Evolutionary conservation across 768 basidiomycete species (phyloP).

Genomic region (Tylopilus subfusipes): DNA sequence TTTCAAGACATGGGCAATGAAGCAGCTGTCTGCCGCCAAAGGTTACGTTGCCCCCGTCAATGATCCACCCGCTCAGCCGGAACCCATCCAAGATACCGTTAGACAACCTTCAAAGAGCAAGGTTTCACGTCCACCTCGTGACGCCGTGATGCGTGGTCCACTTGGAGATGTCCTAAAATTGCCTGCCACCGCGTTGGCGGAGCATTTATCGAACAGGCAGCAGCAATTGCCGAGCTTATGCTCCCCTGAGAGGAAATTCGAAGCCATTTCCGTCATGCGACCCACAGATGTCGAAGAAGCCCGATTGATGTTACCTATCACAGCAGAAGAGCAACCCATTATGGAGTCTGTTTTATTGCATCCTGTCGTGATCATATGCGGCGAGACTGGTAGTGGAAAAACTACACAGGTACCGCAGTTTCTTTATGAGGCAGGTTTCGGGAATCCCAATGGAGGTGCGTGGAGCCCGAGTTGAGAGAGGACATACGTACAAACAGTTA

Average conservation of each 20-base stretch:
- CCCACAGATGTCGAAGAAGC: constrained; percentile 70
- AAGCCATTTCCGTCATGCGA: constrained; percentile 55
- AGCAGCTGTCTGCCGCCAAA: constrained; percentile 61
- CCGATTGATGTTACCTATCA: constrained; percentile 79
- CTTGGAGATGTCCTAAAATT: constrained; percentile 69
- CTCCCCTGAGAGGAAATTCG: constrained; percentile 29
- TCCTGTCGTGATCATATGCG: constrained; percentile 66
- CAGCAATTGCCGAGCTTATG: constrained; percentile 2
- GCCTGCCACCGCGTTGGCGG: constrained; percentile 63
- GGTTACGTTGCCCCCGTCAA: constrained; percentile 27
- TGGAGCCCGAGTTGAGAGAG: constrained; percentile 14
- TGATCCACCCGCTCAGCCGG: constrained; percentile 14
- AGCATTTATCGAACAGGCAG: constrained; percentile 30
- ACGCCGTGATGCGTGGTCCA: constrained; percentile 66
- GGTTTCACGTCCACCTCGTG: constrained; percentile 28
- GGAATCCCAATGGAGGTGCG: constrained; percentile 72
- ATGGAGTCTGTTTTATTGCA: constrained; percentile 89
- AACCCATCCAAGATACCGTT: constrained; percentile 1
- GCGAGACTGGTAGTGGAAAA: constrained; percentile 98
- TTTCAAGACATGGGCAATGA: constrained; percentile 90
- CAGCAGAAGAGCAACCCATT: constrained; percentile 90
- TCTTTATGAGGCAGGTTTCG: constrained; percentile 96
- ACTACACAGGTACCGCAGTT: constrained; percentile 99
- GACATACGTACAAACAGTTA: constrained; percentile 1
- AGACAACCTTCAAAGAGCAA: constrained; percentile 43